These are phyloP conservation scores for Xylaria flabelliformis DNA, from an alignment of 495 filamentous ascomycete species.

Conservation along the genomic window DNA sequence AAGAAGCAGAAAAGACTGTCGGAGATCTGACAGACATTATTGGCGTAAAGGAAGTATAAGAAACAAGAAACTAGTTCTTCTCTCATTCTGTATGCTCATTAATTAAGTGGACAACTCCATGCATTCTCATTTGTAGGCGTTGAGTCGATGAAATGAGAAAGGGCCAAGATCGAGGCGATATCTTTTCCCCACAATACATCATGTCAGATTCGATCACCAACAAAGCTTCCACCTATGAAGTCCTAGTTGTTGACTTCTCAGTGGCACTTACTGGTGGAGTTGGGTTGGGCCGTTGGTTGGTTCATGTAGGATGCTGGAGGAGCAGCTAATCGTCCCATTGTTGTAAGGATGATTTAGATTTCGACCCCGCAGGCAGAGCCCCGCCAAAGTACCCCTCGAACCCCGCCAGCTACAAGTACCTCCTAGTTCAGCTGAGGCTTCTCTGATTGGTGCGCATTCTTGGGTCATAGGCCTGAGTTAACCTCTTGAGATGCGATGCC, in stretches of 20 bases:
- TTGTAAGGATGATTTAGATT: slow-evolving; percentile 18
- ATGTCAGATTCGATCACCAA: background rate
- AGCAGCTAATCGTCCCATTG: slow-evolving; percentile 3
- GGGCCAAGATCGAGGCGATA: background rate
- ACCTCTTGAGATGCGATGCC: slow-evolving; percentile 13
- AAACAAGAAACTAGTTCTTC: slow-evolving; percentile 1
- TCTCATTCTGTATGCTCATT: background rate
- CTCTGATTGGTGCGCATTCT: slow-evolving; percentile 23
- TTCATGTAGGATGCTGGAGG: background rate
- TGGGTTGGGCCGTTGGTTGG: background rate
- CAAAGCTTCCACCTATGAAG: background rate
- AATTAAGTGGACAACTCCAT: background rate
- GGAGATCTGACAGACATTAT: background rate
- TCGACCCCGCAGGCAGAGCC: slow-evolving; percentile 6
- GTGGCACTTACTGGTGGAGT: background rate
- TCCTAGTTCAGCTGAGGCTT: background rate
- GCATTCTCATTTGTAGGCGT: background rate
- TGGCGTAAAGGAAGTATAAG: background rate
- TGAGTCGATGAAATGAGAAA: background rate
- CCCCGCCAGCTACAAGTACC: background rate
- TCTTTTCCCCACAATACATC: background rate
- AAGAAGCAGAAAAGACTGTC: background rate
- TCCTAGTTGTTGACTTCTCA: background rate
- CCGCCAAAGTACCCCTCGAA: background rate
- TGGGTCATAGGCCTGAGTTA: background rate